Conservation (phyloP, 306 rosid genomes). For the Styphnolobium japonicum region DNA sequence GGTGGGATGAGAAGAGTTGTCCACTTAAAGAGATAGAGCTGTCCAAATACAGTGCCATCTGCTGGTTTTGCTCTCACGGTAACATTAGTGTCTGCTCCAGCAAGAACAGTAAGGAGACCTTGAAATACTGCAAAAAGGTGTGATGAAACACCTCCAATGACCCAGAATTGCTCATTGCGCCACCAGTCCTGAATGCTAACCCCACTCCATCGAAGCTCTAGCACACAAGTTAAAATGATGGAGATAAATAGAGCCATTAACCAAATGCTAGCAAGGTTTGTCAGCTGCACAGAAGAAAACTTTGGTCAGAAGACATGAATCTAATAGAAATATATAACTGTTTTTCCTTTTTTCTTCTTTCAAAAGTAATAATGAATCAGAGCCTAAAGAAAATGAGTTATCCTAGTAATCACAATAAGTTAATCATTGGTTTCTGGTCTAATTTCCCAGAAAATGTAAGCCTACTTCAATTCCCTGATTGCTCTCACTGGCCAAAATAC, state of each 20-base stretch:
- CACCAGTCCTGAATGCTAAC: constrained; percentile 90
- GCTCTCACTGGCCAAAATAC: neutral
- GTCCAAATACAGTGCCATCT: constrained; percentile 49
- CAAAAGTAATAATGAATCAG: neutral
- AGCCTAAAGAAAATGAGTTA: neutral
- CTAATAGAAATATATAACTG: neutral
- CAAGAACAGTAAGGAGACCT: constrained; percentile 86
- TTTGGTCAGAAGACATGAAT: constrained; percentile 3
- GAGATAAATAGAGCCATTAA: constrained; percentile 76
- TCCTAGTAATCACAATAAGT: constrained; percentile 3
- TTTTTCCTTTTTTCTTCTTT: neutral
- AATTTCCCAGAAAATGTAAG: neutral
- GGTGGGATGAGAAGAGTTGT: constrained; percentile 91
- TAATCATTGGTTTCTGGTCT: neutral
- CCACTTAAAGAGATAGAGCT: constrained; percentile 89
- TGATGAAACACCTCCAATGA: constrained; percentile 93
- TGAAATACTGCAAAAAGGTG: constrained; percentile 89
- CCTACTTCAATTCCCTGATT: neutral
- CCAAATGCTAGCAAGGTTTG: constrained; percentile 78
- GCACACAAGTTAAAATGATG: constrained; percentile 69
- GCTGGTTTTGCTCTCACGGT: constrained; percentile 66
- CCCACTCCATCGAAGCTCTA: constrained; percentile 91
- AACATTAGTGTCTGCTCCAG: constrained; percentile 63
- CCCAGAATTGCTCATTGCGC: constrained; percentile 97
- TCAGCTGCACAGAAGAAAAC: constrained; percentile 52